Evolutionary conservation across 2,329 filamentous ascomycete species (phyloP), one percentile per base, ranked within the genome.

Genomic region (Phialophora tarda): DNA sequence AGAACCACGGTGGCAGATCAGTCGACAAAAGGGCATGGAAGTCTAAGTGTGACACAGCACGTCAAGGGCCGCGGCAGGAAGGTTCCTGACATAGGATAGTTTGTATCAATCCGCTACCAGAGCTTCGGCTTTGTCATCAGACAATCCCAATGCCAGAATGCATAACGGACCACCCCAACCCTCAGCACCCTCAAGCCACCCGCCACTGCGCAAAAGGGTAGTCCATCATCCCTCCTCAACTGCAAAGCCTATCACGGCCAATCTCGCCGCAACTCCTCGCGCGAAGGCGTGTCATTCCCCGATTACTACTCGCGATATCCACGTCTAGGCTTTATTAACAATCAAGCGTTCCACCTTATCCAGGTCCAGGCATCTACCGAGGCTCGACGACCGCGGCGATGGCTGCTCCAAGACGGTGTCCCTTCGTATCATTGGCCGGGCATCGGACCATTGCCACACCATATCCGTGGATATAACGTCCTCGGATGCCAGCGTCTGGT

Each of bases 271-370:
- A 23, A 21, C 24, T 26, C 48, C 21, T 24, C 48, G 21, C 48
- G 23, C 24, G 21, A 28, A 26, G 17, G 10, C 23, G 8, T 14
- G 23, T 4, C 21, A 17, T 12, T 24, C 14, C 10, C 48, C 48
- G 48, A 51, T 51, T 51, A 51, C 48, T 51, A 34, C 32, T 34
- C 10, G 32, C 10, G 12, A 51, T 51, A 21, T 26, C 21, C 48
- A 24, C 24, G 48, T 28, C 24, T 30, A 21, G 53, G 53, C 28
- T 55, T 55, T 34, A 55, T 55, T 55, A 55, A 55, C 24, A 55
- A 55, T 55, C 53, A 55, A 30, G 53, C 28, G 17, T 11, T 14
- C 14, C 51, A 24, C 47, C 21, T 6, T 17, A 12, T 24, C 47
- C 47, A 26, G 10, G 47, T 54, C 28, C 8, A 54, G 51, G 28